A percentile compares a stretch with the other conserved stretches of the same genome.
These are phyloP conservation scores for Bisporella sp. DNA, from an alignment of 2,329 filamentous ascomycete species.

Conservation along the genomic window DNA sequence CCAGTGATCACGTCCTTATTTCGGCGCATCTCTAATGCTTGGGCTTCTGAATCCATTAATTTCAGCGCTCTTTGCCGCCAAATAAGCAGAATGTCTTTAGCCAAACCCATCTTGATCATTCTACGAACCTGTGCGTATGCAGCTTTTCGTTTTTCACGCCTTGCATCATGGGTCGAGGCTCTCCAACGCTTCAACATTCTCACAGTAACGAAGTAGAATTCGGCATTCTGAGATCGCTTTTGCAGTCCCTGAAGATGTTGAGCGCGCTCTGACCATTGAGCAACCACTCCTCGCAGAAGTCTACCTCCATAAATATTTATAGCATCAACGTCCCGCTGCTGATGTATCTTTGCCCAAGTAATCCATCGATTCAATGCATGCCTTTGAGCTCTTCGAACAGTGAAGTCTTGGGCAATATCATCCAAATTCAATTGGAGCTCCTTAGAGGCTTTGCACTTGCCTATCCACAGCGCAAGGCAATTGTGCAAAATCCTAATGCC, in stretches of 20 bases:
- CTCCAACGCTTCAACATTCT: constrained; percentile 25
- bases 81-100: constrained; percentile 14
- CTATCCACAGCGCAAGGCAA: constrained; percentile 32
- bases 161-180: constrained; percentile 18
- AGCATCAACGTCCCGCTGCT: constrained; percentile 16
- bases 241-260: constrained; percentile 19
- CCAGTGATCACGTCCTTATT: constrained; percentile 21
- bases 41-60: constrained; percentile 22
- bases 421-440: constrained; percentile 18
- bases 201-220: constrained; percentile 24
- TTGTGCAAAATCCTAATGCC: constrained; percentile 33
- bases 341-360: constrained; percentile 11
- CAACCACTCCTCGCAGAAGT: constrained; percentile 13
- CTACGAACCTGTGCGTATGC: constrained; percentile 25
- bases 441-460: constrained; percentile 28
- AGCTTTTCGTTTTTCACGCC: constrained; percentile 23
- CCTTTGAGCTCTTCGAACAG: constrained; percentile 16
- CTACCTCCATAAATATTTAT: constrained; percentile 14
- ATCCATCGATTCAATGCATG: constrained; percentile 20
- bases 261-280: constrained; percentile 15
- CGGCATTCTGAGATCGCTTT: constrained; percentile 18
- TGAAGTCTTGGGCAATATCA: constrained; percentile 17
- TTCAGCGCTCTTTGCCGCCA: constrained; percentile 20
- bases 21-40: constrained; percentile 16
- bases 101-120: constrained; percentile 23